These are phyloP conservation scores for Neopestalotiopsis sp. DNA, from an alignment of 2,329 filamentous ascomycete species.

Conservation along the genomic window DNA sequence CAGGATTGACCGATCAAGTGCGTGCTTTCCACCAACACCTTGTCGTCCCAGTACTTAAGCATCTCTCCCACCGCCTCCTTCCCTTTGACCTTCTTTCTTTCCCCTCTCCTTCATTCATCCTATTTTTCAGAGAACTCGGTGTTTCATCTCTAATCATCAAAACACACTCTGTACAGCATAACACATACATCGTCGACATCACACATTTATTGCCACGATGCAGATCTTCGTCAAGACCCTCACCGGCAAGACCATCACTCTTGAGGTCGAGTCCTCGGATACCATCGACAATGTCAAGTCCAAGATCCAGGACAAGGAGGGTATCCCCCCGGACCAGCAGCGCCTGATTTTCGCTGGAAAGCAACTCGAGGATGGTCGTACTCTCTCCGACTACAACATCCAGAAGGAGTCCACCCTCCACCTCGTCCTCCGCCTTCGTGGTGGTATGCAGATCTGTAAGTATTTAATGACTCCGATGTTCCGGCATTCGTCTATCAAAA, in stretches of 20 bases:
- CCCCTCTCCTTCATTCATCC: not conserved
- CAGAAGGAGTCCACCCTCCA: slow-evolving; percentile 91
- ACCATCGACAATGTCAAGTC: slow-evolving; percentile 97
- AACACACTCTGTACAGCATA: not conserved
- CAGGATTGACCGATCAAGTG: not conserved
- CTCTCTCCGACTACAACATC: slow-evolving; percentile 91
- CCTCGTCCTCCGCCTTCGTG: slow-evolving; percentile 84
- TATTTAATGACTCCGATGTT: too few species aligned
- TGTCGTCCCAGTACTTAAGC: slow-evolving; percentile 8
- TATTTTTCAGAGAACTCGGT: not conserved
- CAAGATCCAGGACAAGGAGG: slow-evolving; percentile 98
- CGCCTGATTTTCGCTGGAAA: slow-evolving; percentile 96
- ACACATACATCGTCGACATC: not conserved
- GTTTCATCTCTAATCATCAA: slow-evolving; percentile 8
- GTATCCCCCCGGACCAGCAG: slow-evolving; percentile 94
- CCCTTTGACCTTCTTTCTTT: not conserved
- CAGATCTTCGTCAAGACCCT: slow-evolving; percentile 97
- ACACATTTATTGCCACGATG: slow-evolving; percentile 56
- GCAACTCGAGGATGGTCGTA: slow-evolving; percentile 94
- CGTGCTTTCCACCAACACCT: not conserved
- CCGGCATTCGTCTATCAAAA: too few species aligned
- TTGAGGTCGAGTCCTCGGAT: slow-evolving; percentile 87
- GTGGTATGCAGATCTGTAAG: slow-evolving; percentile 91
- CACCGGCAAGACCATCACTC: slow-evolving; percentile 92
- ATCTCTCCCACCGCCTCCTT: slow-evolving; percentile 4